Evolutionary conservation across 371 early-diverging fungal species (phyloP).

Genomic region (Coemansia sp.): DNA sequence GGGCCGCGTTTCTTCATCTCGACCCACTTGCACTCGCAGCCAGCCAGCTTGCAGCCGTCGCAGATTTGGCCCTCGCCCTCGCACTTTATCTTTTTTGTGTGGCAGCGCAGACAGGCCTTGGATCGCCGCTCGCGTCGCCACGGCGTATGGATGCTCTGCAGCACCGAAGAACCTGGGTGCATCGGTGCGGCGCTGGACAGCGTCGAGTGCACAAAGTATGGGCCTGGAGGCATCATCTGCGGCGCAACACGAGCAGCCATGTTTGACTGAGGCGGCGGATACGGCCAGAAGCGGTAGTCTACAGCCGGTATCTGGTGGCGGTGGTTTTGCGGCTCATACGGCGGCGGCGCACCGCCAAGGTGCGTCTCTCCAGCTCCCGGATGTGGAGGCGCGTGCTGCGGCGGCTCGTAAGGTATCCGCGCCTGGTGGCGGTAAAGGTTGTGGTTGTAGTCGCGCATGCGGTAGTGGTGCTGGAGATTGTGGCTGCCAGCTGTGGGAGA

Average conservation of each 20-base stretch:
- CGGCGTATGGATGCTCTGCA: constrained; percentile 8
- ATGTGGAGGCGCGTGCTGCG: background rate
- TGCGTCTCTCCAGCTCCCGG: background rate
- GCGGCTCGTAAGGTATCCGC: background rate
- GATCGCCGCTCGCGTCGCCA: constrained; percentile 51
- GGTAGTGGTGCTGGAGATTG: constrained; percentile 8
- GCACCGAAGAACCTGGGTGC: background rate
- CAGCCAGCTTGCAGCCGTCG: constrained; percentile 47
- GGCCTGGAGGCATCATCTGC: background rate
- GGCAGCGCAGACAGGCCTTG: constrained; percentile 49
- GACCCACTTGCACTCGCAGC: constrained; percentile 46
- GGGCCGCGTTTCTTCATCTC: constrained; percentile 50
- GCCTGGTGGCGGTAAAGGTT: constrained; percentile 14
- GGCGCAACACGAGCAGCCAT: background rate
- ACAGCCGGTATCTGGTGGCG: constrained; percentile 7
- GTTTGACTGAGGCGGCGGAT: constrained; percentile 14
- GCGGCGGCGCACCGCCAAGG: background rate
- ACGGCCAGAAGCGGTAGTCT: constrained; percentile 25
- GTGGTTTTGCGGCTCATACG: background rate
- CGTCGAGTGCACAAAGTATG: background rate
- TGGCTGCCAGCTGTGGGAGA: background rate
- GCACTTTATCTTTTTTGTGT: constrained; percentile 49
- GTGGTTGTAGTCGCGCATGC: constrained; percentile 5
- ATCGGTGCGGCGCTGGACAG: background rate
- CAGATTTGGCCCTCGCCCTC: constrained; percentile 42